Evolutionary conservation across 495 filamentous ascomycete genomes (phyloP), one percentile per base, ranked within the genome.

Genomic region (Astrothelium macrocarpum): DNA sequence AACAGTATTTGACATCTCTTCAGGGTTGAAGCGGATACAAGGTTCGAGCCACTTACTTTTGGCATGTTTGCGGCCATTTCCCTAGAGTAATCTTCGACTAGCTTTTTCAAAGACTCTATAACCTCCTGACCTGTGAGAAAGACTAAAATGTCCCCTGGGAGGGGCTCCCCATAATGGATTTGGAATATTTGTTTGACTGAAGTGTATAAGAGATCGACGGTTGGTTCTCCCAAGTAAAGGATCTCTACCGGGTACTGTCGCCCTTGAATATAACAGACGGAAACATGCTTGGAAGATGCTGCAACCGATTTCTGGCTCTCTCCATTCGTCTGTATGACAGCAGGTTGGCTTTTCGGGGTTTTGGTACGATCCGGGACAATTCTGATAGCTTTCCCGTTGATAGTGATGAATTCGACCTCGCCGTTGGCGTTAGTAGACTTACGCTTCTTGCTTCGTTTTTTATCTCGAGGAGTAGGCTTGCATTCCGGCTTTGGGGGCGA

Each of bases 61-160:
- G 95, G 95, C 18, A 95, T 76, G 12, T 85, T 80, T 16, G 85
- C 81, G 43, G 84, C 82, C 72, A 97, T 82, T 1, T 82, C 83
- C 20, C 74, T 73, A 5, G 88, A 86, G 66, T 90, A 86, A 64
- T 96, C 87, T 65, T 94, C 88, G 53, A 96, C 84, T 9, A 96
- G 77, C 29, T 84, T 80, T 68, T 96, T 87, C 11, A 95, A 79
- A 1, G 83, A 78, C 64, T 96, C 91, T 32, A 99, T 93, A 16
- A 90, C 90, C 62, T 97, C 94, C 69, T 96, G 92, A 5, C 95
- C 95, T 0, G 90, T 93, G 32, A 99, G 77, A 72, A 99, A 99
- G 0, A 91, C 91, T 0, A 99, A 77, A 26, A 99, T 88, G 71
- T 97, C 95, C 23, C 95, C 95, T 0, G 93, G 92, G 62, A 96